These are phyloP conservation scores for Nicotiana knightiana DNA, from an alignment of 257 asterid genomes.

Conservation along the genomic window DNA sequence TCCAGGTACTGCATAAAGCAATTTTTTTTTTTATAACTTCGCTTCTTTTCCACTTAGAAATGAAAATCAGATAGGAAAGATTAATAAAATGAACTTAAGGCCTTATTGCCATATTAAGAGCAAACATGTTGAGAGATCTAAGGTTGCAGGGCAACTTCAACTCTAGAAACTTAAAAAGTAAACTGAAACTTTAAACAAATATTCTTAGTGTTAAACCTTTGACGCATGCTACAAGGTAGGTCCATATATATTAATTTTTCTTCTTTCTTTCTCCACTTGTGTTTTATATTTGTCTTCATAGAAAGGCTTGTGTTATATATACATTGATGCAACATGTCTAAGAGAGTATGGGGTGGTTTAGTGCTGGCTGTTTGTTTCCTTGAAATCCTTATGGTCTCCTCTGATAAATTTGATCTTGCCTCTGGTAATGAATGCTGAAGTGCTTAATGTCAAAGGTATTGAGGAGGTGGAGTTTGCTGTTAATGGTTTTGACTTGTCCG, in stretches of 20 bases:
- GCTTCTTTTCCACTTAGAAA: background rate
- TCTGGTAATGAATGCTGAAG: background rate
- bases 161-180: background rate
- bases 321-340: background rate
- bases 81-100: background rate
- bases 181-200: no score
- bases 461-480: constrained; percentile 54
- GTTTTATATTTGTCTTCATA: background rate
- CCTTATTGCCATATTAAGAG: background rate
- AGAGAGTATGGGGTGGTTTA: background rate
- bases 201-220: background rate
- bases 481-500: constrained; percentile 54
- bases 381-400: background rate
- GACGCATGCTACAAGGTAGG: background rate
- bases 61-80: background rate
- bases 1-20: background rate
- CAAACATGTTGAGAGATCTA: background rate
- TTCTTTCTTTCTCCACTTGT: background rate
- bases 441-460: constrained; percentile 28
- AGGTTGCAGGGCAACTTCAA: background rate
- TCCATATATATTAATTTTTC: no score
- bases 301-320: no score
- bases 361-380: constrained; percentile 7
- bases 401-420: constrained; percentile 16
- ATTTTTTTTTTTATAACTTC: background rate